Percentiles rank a stretch among this genome's conserved stretches.
phyloP scores from a whole-genome alignment of 1,139 yeast genomes.

The Geotrichum phurueaensis region DNA sequence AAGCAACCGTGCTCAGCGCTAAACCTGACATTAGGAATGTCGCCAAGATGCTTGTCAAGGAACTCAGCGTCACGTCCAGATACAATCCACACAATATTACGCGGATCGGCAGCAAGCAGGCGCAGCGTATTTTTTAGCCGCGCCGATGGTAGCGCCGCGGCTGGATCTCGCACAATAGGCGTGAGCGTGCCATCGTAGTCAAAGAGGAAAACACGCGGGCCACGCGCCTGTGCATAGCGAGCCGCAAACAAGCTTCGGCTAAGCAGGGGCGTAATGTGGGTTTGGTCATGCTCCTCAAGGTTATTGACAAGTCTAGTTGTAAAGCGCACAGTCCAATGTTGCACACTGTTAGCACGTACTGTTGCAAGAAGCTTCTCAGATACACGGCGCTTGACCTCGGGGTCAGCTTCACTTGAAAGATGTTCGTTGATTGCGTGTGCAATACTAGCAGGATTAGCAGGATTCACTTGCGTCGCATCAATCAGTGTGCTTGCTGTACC shows the following conservation, averaged over 20 bases:
- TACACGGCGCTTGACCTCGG: slow-evolving; percentile 21
- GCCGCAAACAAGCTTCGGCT: slow-evolving; percentile 56
- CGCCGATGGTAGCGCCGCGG: slow-evolving; percentile 90
- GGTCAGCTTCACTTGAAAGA: slow-evolving; percentile 40
- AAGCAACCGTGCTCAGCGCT: slow-evolving; percentile 98
- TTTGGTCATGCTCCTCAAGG: slow-evolving; percentile 39
- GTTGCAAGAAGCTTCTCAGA: slow-evolving; percentile 45
- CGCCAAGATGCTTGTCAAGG: slow-evolving; percentile 80
- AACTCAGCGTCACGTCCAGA: slow-evolving; percentile 92
- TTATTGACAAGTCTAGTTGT: slow-evolving; percentile 50
- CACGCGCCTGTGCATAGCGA: slow-evolving; percentile 49
- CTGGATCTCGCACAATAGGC: slow-evolving; percentile 92
- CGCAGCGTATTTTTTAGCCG: slow-evolving; percentile 56
- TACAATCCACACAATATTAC: slow-evolving; percentile 86
- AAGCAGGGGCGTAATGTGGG: slow-evolving; percentile 72
- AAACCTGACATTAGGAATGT: slow-evolving; percentile 58
- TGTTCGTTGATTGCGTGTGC: slow-evolving; percentile 74
- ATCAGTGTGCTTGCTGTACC: slow-evolving; percentile 78
- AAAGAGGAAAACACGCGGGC: slow-evolving; percentile 68
- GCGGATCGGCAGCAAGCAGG: slow-evolving; percentile 63
- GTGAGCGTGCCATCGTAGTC: slow-evolving; percentile 97
- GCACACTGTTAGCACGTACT: slow-evolving; percentile 68
- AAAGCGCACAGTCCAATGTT: slow-evolving; percentile 69
- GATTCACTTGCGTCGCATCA: slow-evolving; percentile 82
- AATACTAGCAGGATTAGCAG: slow-evolving; percentile 71